Conservation (phyloP, 345 rosid genomes). For the Microcos paniculata region DNA sequence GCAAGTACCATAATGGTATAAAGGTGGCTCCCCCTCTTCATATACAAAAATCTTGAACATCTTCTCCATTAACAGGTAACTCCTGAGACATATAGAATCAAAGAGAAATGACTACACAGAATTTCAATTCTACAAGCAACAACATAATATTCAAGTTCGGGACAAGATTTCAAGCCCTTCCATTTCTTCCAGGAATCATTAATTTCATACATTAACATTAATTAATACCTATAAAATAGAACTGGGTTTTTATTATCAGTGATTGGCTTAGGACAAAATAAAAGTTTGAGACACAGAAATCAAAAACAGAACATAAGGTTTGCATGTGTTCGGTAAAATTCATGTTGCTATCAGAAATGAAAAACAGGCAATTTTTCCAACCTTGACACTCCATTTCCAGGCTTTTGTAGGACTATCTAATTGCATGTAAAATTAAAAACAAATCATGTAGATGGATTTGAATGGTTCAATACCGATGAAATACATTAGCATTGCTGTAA, state of each 20-base stretch:
- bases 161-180: background rate
- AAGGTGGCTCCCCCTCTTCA: constrained; percentile 69
- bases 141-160: background rate
- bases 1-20: constrained; percentile 63
- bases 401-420: background rate
- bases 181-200: background rate
- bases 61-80: constrained; percentile 60
- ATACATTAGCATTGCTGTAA: constrained; percentile 49
- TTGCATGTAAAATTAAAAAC: background rate
- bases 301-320: background rate
- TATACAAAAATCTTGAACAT: constrained; percentile 57
- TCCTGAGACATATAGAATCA: constrained; percentile 27
- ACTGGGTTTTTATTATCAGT: no score
- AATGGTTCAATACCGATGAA: constrained; percentile 44
- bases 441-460: background rate
- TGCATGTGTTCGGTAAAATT: background rate
- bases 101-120: background rate
- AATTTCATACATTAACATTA: background rate
- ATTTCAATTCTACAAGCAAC: background rate
- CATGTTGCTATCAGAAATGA: background rate
- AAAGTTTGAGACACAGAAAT: background rate
- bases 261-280: no score
- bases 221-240: background rate
- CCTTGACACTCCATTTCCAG: background rate
- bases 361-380: background rate